Base-by-base conservation (phyloP, 164 flowering plant species). In the Pachysandra terminalis region DNA sequence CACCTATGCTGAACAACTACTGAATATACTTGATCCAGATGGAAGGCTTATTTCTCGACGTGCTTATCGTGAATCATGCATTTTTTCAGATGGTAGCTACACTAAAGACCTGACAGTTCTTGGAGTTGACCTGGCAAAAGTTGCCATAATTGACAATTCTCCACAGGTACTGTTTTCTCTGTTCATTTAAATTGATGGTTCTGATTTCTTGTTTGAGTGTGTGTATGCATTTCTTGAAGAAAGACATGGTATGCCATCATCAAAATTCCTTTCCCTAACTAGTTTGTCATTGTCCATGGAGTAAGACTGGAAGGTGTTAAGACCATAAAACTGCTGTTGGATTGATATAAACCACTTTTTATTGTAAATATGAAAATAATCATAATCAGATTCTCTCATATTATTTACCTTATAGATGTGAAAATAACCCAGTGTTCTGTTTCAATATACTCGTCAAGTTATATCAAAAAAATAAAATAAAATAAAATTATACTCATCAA, bases 121-220 rank as follows among this genome's bases (percentile, higher is more conserved):
- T 65, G 99, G 97, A 64, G 80, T 91, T 69, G 97, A 96, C 78
- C 86, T 93, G 61, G 98, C 99, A 59, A 93, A 93, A 85, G 95
- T 91, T 78, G 91, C 86, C 35, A 93, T 93, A 25, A 77, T 93
- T 68, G 99, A 96, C 81, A 96, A 96, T 76, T 83, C 90, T 59
- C 99, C 99, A 24, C 96, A 93, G 99, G 98, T 96, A 87, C 40
- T 59, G 40, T 73, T 41, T 60, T 54, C 57, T 40, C 56, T 48
- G 58, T 48, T 52, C 22, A 16, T 59, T 10, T 54, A 26, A 3
- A 57, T 64, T 27, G 5, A 19, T 8, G 32, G 23, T 24, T 51
- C 28, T 58, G 0, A 32, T 32, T n/a, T n/a, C n/a, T n/a, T n/a
- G n/a, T n/a, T n/a, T n/a, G n/a, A n/a, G n/a, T n/a, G n/a, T n/a